Conservation (phyloP, 441 rosid species). For the Bruguiera hainesii region DNA sequence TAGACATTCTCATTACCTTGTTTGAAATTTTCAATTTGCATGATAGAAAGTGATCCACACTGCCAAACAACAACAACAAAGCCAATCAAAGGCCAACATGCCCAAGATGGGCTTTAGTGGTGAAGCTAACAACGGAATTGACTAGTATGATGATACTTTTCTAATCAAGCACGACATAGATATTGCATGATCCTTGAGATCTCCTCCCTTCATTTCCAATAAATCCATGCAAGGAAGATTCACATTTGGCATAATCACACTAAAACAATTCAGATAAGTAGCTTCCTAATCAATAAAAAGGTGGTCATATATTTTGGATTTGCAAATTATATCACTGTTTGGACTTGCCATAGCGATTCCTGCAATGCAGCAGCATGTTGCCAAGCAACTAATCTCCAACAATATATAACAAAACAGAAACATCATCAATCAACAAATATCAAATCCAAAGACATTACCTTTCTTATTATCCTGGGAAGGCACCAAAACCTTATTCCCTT, state of each 20-base stretch:
- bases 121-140: too few species aligned
- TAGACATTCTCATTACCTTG: too few species aligned
- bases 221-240: slow-evolving; percentile 3
- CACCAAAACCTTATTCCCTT: slow-evolving; percentile 24
- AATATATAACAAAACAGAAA: neutral
- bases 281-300: slow-evolving; percentile 3
- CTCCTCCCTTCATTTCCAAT: neutral
- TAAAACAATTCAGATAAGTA: neutral
- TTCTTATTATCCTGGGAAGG: slow-evolving; percentile 34
- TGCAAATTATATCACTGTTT: neutral
- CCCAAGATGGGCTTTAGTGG: too few species aligned
- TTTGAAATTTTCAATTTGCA: too few species aligned
- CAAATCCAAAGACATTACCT: slow-evolving; percentile 34
- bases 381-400: neutral
- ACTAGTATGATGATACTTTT: slow-evolving; percentile 1
- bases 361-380: neutral
- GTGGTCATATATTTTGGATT: neutral
- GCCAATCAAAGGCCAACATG: too few species aligned
- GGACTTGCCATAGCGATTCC: neutral
- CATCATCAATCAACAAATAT: neutral
- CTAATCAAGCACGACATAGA: neutral
- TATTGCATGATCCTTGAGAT: too few species aligned
- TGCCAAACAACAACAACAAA: too few species aligned
- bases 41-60: too few species aligned
- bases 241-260: slow-evolving; percentile 9